These are phyloP conservation scores for Triticum aestivum DNA, from an alignment of 176 grass and related monocot species.

Conservation along the genomic window DNA sequence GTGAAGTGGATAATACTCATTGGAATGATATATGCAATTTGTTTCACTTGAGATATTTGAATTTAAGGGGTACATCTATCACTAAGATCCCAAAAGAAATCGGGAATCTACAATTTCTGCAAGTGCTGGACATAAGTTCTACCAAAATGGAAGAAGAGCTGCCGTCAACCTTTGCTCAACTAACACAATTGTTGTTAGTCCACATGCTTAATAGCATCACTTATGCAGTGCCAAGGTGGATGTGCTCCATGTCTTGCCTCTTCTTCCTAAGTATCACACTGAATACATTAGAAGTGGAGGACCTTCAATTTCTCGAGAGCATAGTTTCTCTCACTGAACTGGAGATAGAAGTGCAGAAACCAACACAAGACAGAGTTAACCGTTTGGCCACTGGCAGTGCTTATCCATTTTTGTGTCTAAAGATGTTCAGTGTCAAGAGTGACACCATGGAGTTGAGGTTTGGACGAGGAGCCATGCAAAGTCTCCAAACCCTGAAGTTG, in stretches of 20 bases:
- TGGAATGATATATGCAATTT: background rate
- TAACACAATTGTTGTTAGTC: background rate
- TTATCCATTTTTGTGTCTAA: too few species aligned
- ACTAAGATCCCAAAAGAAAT: background rate
- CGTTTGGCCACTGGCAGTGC: background rate
- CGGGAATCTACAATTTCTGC: background rate
- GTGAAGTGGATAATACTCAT: background rate
- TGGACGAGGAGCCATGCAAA: background rate
- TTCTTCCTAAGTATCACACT: background rate
- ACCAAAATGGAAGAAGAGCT: fast-evolving
- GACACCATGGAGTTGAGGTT: too few species aligned
- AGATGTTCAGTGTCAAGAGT: too few species aligned
- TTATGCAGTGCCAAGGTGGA: too few species aligned
- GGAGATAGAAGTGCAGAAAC: background rate
- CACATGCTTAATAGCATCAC: too few species aligned
- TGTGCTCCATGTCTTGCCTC: background rate
- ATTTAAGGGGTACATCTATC: fast-evolving
- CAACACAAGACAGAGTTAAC: background rate
- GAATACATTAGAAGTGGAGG: background rate
- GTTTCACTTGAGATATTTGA: background rate
- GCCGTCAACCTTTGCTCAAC: background rate
- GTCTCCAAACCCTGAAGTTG: background rate
- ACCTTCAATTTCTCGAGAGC: background rate
- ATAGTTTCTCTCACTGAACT: background rate
- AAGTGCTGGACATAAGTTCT: background rate